Conservation (phyloP, 768 basidiomycete species). For the Pholiota molesta region DNA sequence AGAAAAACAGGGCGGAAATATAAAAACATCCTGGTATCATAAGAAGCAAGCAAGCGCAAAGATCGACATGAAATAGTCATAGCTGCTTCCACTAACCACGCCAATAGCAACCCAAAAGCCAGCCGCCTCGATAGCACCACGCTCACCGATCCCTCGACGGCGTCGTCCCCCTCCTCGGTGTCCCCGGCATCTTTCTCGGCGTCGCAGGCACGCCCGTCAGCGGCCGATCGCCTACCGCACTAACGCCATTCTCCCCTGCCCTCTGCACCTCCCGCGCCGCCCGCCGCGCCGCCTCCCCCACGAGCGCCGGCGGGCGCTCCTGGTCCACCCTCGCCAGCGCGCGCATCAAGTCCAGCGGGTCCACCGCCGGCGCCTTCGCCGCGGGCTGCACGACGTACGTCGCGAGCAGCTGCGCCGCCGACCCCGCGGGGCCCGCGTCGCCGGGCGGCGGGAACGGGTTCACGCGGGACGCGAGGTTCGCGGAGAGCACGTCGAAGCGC, state of each 20-base stretch:
- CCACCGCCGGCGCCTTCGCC: conserved; percentile 21
- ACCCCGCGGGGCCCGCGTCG: conserved; percentile 22
- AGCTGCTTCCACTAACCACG: not conserved
- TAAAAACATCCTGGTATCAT: too few species aligned
- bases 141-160: conserved; percentile 29
- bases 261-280: conserved; percentile 75
- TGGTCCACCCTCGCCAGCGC: conserved; percentile 71
- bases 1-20: too few species aligned
- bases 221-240: conserved; percentile 55
- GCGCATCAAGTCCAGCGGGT: conserved; percentile 61
- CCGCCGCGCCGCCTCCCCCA: conserved; percentile 73
- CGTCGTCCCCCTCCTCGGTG: conserved; percentile 60
- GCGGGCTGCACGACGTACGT: conserved; percentile 27
- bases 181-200: conserved; percentile 66
- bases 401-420: conserved; percentile 28
- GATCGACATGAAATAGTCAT: not conserved
- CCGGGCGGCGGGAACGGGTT: conserved; percentile 37
- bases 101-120: not conserved
- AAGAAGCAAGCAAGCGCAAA: not conserved
- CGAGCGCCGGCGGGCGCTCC: conserved; percentile 60
- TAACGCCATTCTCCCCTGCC: conserved; percentile 54
- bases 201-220: conserved; percentile 58
- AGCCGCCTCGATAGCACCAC: not conserved
- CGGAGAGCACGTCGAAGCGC: conserved; percentile 62
- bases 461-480: conserved; percentile 50